Percentiles rank a stretch among this genome's conserved stretches.
phyloP scores from a whole-genome alignment of 2,329 filamentous ascomycete genomes.

The Claviceps citrina region DNA sequence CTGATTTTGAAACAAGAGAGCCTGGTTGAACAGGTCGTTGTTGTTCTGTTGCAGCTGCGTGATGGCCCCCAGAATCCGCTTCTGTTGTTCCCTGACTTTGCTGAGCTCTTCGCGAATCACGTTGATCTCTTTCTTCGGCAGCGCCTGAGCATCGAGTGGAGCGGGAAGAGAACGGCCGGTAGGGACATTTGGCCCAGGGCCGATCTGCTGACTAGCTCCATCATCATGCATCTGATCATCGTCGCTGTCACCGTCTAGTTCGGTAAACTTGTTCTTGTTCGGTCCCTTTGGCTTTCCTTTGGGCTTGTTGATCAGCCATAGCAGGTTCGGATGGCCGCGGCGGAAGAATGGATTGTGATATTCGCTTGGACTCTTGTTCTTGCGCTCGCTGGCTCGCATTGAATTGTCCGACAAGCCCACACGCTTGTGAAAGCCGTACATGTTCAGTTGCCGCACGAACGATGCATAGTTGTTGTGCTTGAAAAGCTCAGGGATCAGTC shows the following conservation, averaged over 20 bases:
- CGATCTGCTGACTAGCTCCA: constrained; percentile 20
- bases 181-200: constrained; percentile 9
- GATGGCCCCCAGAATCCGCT: constrained; percentile 71
- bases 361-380: constrained; percentile 95
- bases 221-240: constrained; percentile 48
- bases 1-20: constrained; percentile 73
- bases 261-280: constrained; percentile 31
- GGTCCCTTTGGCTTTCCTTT: constrained; percentile 49
- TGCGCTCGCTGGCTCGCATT: constrained; percentile 91
- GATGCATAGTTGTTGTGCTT: constrained; percentile 98
- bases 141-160: constrained; percentile 28
- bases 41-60: constrained; percentile 70
- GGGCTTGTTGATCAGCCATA: constrained; percentile 94
- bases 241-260: constrained; percentile 34
- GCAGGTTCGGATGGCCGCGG: constrained; percentile 74
- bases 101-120: constrained; percentile 66
- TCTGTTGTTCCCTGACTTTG: constrained; percentile 72
- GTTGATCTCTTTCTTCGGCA: constrained; percentile 58
- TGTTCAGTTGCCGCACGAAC: constrained; percentile 88
- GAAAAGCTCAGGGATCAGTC: constrained; percentile 91
- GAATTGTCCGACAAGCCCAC: constrained; percentile 90
- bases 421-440: constrained; percentile 96
- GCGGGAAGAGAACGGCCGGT: constrained; percentile 21
- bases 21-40: constrained; percentile 74
- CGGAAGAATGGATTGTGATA: constrained; percentile 96